These are phyloP conservation scores for Hanseniaspora clermontiae DNA, from an alignment of 805 yeast species.

Conservation along the genomic window DNA sequence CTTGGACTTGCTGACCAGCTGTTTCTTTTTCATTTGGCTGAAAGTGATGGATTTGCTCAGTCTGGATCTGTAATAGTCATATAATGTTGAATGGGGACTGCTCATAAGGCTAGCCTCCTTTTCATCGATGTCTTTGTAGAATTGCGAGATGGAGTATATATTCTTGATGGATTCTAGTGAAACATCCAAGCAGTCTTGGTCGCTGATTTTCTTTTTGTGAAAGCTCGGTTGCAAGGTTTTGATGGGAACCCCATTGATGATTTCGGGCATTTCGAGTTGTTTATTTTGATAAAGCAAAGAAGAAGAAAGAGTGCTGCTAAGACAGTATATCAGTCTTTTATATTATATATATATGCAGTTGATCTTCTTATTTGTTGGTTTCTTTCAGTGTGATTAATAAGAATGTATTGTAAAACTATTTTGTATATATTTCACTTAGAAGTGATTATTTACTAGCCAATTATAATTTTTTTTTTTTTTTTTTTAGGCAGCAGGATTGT, in stretches of 20 bases:
- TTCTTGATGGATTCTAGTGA: background rate
- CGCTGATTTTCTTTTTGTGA: background rate
- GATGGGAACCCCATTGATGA: background rate
- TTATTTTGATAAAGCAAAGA: too few relatives aligned
- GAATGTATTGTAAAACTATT: too few relatives aligned
- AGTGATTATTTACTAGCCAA: too few relatives aligned
- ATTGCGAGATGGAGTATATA: background rate
- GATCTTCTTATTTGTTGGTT: too few relatives aligned
- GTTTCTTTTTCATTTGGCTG: constrained; percentile 10
- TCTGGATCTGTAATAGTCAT: background rate
- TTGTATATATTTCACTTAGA: too few relatives aligned
- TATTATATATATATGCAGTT: too few relatives aligned
- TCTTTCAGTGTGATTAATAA: too few relatives aligned
- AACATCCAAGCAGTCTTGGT: constrained; percentile 2
- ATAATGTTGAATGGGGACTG: background rate
- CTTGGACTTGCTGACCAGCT: constrained; percentile 3
- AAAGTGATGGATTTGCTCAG: background rate
- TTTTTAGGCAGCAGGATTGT: too few relatives aligned
- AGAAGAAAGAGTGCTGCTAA: too few relatives aligned
- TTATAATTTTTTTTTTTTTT: too few relatives aligned
- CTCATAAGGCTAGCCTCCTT: background rate
- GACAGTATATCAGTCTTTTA: too few relatives aligned
- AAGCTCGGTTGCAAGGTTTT: background rate
- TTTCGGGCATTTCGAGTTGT: background rate
- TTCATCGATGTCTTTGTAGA: constrained; percentile 4